Percentiles rank a stretch among this genome's conserved stretches.
Evolutionary conservation across 2,329 filamentous ascomycete species (phyloP).

Genomic region (Sarocladium brachiariae): DNA sequence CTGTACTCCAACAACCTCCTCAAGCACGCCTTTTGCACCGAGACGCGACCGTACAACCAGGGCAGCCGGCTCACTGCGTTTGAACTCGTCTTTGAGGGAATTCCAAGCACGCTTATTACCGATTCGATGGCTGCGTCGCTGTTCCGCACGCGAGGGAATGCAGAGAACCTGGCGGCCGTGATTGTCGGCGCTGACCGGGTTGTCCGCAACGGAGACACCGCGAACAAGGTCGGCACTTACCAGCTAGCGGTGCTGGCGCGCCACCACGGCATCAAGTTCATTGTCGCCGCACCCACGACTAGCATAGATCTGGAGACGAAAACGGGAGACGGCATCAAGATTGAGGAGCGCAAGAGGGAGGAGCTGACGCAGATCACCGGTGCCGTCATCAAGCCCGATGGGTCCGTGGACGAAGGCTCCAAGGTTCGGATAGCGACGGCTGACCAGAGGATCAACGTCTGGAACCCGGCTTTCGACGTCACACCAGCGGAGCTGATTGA

Average conservation of each 20-base stretch:
- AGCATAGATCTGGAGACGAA: slow-evolving; percentile 82
- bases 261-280: slow-evolving; percentile 84
- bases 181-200: slow-evolving; percentile 94
- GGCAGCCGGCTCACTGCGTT: slow-evolving; percentile 91
- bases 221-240: slow-evolving; percentile 98
- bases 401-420: slow-evolving; percentile 51
- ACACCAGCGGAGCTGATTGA: slow-evolving; percentile 87
- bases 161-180: slow-evolving; percentile 71
- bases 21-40: slow-evolving; percentile 86
- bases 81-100: slow-evolving; percentile 88
- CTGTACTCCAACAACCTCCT: slow-evolving; percentile 61
- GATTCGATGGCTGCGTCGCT: slow-evolving; percentile 95
- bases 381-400: slow-evolving; percentile 58
- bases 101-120: slow-evolving; percentile 85
- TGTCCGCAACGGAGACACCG: slow-evolving; percentile 92
- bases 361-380: slow-evolving; percentile 85
- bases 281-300: slow-evolving; percentile 90
- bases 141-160: slow-evolving; percentile 55
- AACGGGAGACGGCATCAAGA: slow-evolving; percentile 73
- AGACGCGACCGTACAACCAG: slow-evolving; percentile 97
- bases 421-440: slow-evolving; percentile 75
- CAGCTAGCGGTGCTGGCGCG: slow-evolving; percentile 82
- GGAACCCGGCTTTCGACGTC: slow-evolving; percentile 97
- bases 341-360: slow-evolving; percentile 75
- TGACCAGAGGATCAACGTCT: slow-evolving; percentile 70